Conservation (phyloP, 257 asterid species). For the Cordia subcordata region DNA sequence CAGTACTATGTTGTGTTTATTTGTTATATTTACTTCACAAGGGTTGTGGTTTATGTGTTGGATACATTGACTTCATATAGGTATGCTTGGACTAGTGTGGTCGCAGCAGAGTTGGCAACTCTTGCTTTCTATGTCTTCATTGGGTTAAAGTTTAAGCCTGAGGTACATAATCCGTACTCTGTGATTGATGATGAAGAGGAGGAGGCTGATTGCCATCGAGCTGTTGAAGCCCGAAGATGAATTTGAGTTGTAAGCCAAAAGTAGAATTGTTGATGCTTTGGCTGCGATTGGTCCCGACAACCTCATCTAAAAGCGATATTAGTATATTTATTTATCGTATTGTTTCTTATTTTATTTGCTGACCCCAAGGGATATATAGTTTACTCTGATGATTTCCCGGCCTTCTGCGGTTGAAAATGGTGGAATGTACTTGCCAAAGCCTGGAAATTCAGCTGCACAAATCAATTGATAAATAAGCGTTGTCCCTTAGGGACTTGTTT, state of each 20-base stretch:
- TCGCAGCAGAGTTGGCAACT: conserved; percentile 76
- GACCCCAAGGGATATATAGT: too few relatives aligned
- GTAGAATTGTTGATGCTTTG: not conserved
- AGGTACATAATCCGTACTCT: conserved; percentile 75
- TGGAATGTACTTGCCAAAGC: conserved; percentile 24
- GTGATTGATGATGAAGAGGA: conserved; percentile 81
- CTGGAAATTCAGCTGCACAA: conserved; percentile 27
- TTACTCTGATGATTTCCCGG: conserved; percentile 21
- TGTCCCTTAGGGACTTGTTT: too few relatives aligned
- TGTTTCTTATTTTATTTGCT: too few relatives aligned
- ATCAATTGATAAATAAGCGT: too few relatives aligned
- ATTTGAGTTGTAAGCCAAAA: conserved; percentile 58
- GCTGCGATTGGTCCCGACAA: conserved; percentile 4
- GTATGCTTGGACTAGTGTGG: conserved; percentile 77
- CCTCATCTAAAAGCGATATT: too few relatives aligned
- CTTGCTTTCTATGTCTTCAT: conserved; percentile 69
- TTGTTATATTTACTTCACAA: conserved; percentile 78
- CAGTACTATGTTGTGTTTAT: conserved; percentile 76
- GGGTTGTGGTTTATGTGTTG: conserved; percentile 82
- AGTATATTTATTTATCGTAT: too few relatives aligned
- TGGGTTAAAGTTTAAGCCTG: conserved; percentile 76
- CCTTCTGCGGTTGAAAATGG: conserved; percentile 21
- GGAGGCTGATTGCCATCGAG: conserved; percentile 86
- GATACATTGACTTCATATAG: conserved; percentile 79
- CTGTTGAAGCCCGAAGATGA: conserved; percentile 84